These are phyloP conservation scores for Somion occarium DNA, from an alignment of 1,284 basidiomycete genomes.

Conservation along the genomic window DNA sequence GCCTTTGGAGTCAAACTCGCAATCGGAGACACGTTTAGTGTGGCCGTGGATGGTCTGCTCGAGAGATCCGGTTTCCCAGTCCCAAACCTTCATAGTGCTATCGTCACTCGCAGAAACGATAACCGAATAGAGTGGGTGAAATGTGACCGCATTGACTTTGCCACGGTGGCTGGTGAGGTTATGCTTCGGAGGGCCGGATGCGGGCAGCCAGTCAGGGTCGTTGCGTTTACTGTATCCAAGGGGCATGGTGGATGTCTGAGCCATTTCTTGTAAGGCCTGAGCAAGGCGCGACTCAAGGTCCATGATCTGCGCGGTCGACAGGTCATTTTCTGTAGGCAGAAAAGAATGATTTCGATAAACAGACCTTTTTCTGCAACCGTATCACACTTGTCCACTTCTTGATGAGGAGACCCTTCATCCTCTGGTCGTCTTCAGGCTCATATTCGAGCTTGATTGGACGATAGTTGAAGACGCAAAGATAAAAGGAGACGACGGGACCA, in stretches of 20 bases:
- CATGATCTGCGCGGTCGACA: conserved; percentile 48
- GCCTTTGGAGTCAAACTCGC: conserved; percentile 71
- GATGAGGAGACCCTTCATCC: conserved; percentile 62
- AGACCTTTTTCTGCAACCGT: conserved; percentile 74
- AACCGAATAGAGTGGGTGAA: conserved; percentile 70
- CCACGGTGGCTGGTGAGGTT: conserved; percentile 63
- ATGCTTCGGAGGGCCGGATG: conserved; percentile 52
- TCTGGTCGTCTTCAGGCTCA: conserved; percentile 56
- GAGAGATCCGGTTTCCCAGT: conserved; percentile 80
- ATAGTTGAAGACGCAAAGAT: too few species aligned
- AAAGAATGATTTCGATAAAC: too few species aligned
- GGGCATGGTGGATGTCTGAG: conserved; percentile 40
- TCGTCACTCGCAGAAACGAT: conserved; percentile 71
- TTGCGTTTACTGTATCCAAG: conserved; percentile 36
- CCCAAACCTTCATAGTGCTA: conserved; percentile 74
- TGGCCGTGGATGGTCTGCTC: conserved; percentile 77
- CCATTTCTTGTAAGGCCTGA: conserved; percentile 58
- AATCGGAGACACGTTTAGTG: conserved; percentile 69
- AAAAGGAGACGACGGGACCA: too few species aligned
- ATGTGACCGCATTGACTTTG: conserved; percentile 59
- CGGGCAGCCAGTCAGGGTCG: conserved; percentile 63
- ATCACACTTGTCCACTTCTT: conserved; percentile 86
- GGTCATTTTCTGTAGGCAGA: not conserved
- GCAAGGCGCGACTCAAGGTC: conserved; percentile 67
- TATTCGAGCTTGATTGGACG: conserved; percentile 32